Percentiles rank a stretch among this genome's conserved stretches.
Evolutionary conservation across 164 flowering plant genomes (phyloP).

Genomic region (Aristolochia contorta): DNA sequence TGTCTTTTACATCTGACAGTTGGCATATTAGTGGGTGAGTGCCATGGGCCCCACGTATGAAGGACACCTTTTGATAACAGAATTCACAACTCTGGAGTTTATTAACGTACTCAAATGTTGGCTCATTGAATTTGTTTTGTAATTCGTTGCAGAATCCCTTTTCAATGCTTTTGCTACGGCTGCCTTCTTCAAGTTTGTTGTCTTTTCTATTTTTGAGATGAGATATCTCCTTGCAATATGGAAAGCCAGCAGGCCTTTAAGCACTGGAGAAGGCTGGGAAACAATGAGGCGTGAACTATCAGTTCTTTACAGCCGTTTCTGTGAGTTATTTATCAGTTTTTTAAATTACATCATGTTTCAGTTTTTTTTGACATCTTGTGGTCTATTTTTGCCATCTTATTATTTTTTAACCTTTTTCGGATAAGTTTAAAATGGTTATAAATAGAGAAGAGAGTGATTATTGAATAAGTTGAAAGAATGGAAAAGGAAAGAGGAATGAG

Average conservation of each 20-base stretch:
- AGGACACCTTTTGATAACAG: too few species aligned
- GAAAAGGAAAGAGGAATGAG: too few species aligned
- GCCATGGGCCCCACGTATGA: background rate
- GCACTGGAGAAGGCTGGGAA: slow-evolving; percentile 92
- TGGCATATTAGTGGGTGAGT: slow-evolving; percentile 90
- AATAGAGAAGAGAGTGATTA: too few species aligned
- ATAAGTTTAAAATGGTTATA: too few species aligned
- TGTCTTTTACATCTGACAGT: slow-evolving; percentile 96
- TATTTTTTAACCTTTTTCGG: too few species aligned
- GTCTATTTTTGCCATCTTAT: too few species aligned
- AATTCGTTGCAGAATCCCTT: slow-evolving; percentile 55
- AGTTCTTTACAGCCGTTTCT: slow-evolving; percentile 90
- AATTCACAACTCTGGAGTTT: too few species aligned
- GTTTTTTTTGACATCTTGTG: too few species aligned
- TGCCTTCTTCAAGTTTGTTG: slow-evolving; percentile 98
- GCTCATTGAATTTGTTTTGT: background rate
- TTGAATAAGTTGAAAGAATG: too few species aligned
- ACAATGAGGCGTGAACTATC: slow-evolving; percentile 97
- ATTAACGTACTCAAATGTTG: background rate
- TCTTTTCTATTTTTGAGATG: slow-evolving; percentile 98
- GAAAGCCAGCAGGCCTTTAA: slow-evolving; percentile 89
- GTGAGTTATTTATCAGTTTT: slow-evolving; percentile 40
- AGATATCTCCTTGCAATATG: slow-evolving; percentile 97
- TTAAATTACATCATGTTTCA: too few species aligned
- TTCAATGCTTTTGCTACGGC: slow-evolving; percentile 99